These are phyloP conservation scores for Candida maltosa DNA, from an alignment of 805 yeast species.

Conservation along the genomic window DNA sequence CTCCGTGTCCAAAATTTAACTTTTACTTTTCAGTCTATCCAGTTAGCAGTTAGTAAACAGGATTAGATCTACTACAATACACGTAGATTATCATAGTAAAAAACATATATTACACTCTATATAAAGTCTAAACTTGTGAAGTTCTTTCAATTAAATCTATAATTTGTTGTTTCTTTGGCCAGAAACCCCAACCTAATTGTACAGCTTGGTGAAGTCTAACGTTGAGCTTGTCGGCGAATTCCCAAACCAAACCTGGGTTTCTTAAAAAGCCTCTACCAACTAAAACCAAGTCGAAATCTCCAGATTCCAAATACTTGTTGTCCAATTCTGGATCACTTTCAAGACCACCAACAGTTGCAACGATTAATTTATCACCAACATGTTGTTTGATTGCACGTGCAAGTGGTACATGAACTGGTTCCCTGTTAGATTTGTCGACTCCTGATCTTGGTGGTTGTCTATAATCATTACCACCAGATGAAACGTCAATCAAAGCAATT, in stretches of 20 bases:
- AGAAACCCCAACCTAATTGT: constrained; percentile 18
- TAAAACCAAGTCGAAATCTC: constrained; percentile 45
- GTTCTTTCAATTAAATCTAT: constrained; percentile 16
- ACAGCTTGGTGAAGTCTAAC: constrained; percentile 36
- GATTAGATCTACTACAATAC: too few relatives aligned
- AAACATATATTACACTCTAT: too few relatives aligned
- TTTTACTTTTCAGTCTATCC: too few relatives aligned
- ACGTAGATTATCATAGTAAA: too few relatives aligned
- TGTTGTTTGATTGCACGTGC: constrained; percentile 43
- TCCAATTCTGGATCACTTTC: constrained; percentile 28
- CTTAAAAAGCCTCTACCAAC: constrained; percentile 45
- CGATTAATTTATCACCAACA: constrained; percentile 38
- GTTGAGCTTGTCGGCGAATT: constrained; percentile 49
- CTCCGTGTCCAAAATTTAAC: too few relatives aligned
- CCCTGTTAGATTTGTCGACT: constrained; percentile 8
- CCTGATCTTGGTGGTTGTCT: constrained; percentile 22
- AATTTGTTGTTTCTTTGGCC: constrained; percentile 15
- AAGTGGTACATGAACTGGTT: constrained; percentile 34
- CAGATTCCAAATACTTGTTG: constrained; percentile 37
- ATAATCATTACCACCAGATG: constrained; percentile 49
- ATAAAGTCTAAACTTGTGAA: constrained; percentile 3
- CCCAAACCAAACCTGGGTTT: constrained; percentile 48
- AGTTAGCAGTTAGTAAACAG: too few relatives aligned
- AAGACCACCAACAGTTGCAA: constrained; percentile 49
- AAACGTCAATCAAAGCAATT: constrained; percentile 51